Base-by-base conservation (phyloP, 805 yeast genomes). In the Debaryomyces maramus region DNA sequence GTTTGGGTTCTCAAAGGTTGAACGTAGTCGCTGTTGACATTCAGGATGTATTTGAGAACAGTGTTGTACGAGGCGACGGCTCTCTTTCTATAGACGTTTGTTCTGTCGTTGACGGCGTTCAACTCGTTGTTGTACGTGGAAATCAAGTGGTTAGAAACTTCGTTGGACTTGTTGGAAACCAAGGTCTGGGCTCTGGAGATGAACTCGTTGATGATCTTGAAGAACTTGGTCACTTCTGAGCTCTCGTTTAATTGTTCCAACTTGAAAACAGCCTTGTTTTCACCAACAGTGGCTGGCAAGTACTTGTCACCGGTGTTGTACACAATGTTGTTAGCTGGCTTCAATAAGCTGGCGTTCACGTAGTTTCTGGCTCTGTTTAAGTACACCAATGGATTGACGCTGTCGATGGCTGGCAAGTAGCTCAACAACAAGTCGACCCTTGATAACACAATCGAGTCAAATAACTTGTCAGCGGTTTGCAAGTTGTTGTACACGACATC, bases 1-100 rank as follows among this genome's bases (percentile, higher is more conserved):
- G 74, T 67, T 48, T 66, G 65, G 32, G 55, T 50, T 48, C 61
- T 63, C 49, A 67, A 60, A 21, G 74, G 74, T 47, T 61, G 63
- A 36, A 70, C 55, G 53, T 58, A 67, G 31, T 58, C 61, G 26
- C 60, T 53, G 47, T 67, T 64, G 40, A 69, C 57, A 41, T 50
- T 52, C 46, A 55, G 58, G 41, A 64, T 50, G 39, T 65, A 56
- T 22, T 58, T 52, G 13, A 58, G 50, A 10, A 66, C 67, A 30
- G 71, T 63, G 46, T 56, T 63, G 45, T 58, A 57, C 3, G 67
- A 53, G 14, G 71, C 72, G 32, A 59, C 44, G 32, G 63, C 60
- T 16, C 56, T 50, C 24, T 46, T 43, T 8, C 41, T 31, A 16
- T 53, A 37, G 2, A 60, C 52, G 16, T 46, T 41, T 6, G 49